Conservation (phyloP, 768 basidiomycete genomes). For the Suillus fuscotomentosus region DNA sequence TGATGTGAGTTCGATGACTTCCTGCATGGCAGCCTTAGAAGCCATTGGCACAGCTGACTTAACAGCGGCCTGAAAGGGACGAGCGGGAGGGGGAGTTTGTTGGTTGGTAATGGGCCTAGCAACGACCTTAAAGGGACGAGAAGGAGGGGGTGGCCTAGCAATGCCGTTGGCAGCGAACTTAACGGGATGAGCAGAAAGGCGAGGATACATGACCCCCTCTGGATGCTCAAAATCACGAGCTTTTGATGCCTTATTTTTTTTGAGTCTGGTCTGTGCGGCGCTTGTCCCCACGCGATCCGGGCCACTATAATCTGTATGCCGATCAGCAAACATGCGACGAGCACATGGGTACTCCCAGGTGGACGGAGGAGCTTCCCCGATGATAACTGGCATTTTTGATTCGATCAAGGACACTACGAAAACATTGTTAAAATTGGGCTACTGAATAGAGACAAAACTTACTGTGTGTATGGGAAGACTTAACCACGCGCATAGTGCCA, state of each 20-base stretch:
- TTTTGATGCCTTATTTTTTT: background rate
- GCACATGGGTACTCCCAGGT: background rate
- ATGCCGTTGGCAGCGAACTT: too few relatives aligned
- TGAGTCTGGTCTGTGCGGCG: background rate
- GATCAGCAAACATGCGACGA: background rate
- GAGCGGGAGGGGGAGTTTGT: background rate
- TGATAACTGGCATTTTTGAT: background rate
- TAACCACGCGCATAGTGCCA: background rate
- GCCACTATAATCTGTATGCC: background rate
- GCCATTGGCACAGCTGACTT: background rate
- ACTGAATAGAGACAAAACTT: background rate
- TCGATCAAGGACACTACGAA: background rate
- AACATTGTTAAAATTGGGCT: background rate
- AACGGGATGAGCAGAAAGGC: too few relatives aligned
- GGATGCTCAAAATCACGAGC: background rate
- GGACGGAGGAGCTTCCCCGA: background rate
- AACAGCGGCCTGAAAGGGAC: background rate
- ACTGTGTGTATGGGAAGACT: background rate
- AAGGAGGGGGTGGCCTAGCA: background rate
- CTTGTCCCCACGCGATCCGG: background rate
- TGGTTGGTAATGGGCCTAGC: background rate
- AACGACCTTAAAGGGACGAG: background rate
- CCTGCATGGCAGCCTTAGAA: background rate
- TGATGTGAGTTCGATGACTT: background rate
- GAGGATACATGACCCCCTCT: background rate